Percentiles rank a stretch among this genome's conserved stretches.
phyloP scores from a whole-genome alignment of 495 filamentous ascomycete genomes.

The Xylaria telfairii region DNA sequence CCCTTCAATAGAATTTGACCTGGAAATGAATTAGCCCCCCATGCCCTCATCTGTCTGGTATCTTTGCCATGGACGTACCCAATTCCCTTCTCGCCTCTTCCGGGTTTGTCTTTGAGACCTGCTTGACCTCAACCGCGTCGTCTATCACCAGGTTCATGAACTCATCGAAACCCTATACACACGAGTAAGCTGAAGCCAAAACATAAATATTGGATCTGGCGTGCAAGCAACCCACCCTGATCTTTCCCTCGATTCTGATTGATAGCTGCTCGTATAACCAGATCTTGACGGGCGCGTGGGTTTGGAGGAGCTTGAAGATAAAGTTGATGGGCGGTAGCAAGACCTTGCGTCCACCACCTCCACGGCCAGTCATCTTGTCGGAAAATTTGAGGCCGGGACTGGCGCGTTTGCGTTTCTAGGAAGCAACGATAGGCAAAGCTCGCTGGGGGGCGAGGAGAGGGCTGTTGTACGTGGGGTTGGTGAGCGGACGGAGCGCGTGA shows the following conservation, averaged over 20 bases:
- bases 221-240: constrained; percentile 66
- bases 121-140: constrained; percentile 90
- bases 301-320: constrained; percentile 93
- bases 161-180: constrained; percentile 84
- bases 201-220: not conserved
- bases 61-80: constrained; percentile 61
- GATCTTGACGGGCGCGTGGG: constrained; percentile 81
- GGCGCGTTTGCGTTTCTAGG: not conserved
- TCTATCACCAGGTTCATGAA: constrained; percentile 99
- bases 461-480: constrained; percentile 18
- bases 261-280: constrained; percentile 97
- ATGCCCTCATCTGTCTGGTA: not conserved
- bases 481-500: not conserved
- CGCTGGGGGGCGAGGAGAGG: not conserved
- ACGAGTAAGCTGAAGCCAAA: not conserved
- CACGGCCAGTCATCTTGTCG: constrained; percentile 76
- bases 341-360: constrained; percentile 83
- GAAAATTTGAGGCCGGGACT: not conserved
- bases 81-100: constrained; percentile 79
- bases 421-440: not conserved
- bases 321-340: constrained; percentile 97
- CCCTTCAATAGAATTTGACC: constrained; percentile 97
- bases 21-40: constrained; percentile 43
- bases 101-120: constrained; percentile 75
- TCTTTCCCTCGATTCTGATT: constrained; percentile 93